These are phyloP conservation scores for Pseudohyphozyma bogoriensis DNA, from an alignment of 768 basidiomycete genomes.

Conservation along the genomic window DNA sequence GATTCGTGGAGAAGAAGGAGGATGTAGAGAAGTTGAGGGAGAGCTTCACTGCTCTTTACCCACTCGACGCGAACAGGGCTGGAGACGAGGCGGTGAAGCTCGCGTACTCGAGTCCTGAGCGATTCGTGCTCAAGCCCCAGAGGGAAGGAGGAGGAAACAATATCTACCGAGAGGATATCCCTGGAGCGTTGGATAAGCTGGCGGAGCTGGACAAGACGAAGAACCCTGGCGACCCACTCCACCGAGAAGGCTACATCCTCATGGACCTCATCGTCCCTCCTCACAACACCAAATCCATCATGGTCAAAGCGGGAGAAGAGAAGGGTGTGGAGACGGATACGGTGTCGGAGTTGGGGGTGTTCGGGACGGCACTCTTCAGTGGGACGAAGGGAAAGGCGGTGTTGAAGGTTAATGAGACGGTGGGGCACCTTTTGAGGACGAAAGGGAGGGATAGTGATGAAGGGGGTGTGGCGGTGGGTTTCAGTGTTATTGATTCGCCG, in stretches of 20 bases:
- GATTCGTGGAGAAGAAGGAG: constrained; percentile 48
- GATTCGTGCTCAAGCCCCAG: constrained; percentile 87
- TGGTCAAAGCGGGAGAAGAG: constrained; percentile 61
- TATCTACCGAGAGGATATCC: constrained; percentile 75
- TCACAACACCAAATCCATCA: constrained; percentile 53
- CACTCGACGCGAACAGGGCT: constrained; percentile 44
- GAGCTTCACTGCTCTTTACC: constrained; percentile 86
- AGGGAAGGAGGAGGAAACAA: constrained; percentile 98
- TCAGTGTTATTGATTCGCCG: constrained; percentile 54
- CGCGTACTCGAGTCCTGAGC: constrained; percentile 47
- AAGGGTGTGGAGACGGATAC: constrained; percentile 54
- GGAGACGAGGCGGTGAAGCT: constrained; percentile 46
- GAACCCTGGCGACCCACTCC: constrained; percentile 35
- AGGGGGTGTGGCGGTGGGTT: constrained; percentile 78
- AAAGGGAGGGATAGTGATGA: constrained; percentile 87
- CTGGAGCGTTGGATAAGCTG: constrained; percentile 58
- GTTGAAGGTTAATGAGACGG: constrained; percentile 52
- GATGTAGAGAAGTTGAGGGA: constrained; percentile 42
- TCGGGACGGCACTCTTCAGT: constrained; percentile 73
- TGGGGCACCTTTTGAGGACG: constrained; percentile 76
- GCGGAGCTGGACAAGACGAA: constrained; percentile 37
- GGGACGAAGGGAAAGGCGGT: constrained; percentile 36
- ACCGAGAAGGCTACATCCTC: constrained; percentile 81
- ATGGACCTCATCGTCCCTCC: constrained; percentile 88
- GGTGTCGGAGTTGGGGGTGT: constrained; percentile 83